Conservation (phyloP, 1,284 basidiomycete genomes). For the Sutorius eximius region DNA sequence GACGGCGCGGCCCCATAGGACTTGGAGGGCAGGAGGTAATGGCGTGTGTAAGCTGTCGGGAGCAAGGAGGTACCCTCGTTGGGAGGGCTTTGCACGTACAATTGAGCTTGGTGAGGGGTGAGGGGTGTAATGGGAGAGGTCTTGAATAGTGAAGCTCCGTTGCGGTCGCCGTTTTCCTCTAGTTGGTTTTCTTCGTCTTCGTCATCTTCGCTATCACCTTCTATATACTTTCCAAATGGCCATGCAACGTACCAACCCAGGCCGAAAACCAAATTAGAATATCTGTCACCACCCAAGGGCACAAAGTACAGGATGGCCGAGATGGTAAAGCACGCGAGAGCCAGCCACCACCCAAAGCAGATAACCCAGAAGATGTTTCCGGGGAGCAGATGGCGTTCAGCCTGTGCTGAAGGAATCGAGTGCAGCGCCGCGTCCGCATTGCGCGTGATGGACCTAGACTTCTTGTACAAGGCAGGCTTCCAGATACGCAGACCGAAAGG, state of each 20-base stretch:
- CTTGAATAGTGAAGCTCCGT: conserved; percentile 31
- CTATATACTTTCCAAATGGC: conserved; percentile 99
- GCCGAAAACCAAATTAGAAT: conserved; percentile 87
- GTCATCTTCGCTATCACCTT: conserved; percentile 67
- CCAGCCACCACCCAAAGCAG: conserved; percentile 91
- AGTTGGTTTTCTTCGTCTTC: conserved; percentile 43
- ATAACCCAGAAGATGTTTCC: conserved; percentile 93
- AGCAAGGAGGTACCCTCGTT: conserved; percentile 47
- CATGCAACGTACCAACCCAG: conserved; percentile 95
- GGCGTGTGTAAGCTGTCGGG: conserved; percentile 28
- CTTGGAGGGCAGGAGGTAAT: conserved; percentile 45
- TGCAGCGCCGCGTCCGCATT: conserved; percentile 95
- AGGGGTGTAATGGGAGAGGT: conserved; percentile 38
- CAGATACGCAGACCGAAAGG: conserved; percentile 99
- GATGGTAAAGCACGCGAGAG: conserved; percentile 66
- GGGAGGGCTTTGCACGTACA: conserved; percentile 26
- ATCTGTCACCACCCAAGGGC: conserved; percentile 80
- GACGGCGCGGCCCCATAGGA: conserved; percentile 62
- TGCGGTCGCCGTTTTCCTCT: conserved; percentile 33
- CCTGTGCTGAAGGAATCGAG: conserved; percentile 87
- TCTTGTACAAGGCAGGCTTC: conserved; percentile 99
- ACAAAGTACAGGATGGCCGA: conserved; percentile 72
- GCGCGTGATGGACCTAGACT: conserved; percentile 93
- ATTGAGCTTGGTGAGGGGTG: conserved; percentile 31
- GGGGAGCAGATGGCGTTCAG: conserved; percentile 85